phyloP scores from a whole-genome alignment of 169 alveolate genomes.

The Eimeria praecox region DNA sequence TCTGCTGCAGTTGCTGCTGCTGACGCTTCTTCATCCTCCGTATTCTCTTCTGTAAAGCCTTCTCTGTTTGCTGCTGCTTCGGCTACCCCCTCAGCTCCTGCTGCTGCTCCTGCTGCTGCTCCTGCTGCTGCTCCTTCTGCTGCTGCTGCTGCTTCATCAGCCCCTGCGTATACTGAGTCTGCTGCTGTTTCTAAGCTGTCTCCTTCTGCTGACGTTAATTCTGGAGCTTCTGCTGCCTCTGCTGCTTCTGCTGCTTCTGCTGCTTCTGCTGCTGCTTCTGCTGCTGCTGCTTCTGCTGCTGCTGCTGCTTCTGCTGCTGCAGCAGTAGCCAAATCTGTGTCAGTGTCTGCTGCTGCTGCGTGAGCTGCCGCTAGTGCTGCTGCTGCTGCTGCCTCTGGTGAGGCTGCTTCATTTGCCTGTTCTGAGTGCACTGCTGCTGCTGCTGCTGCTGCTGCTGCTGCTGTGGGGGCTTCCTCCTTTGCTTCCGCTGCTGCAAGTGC shows the following conservation, averaged over 20 bases:
- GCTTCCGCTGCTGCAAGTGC: background rate
- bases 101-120: slow-evolving; percentile 11
- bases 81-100: background rate
- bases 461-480: background rate
- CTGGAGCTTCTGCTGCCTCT: background rate
- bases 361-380: slow-evolving; percentile 20
- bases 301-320: background rate
- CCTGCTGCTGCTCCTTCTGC: background rate
- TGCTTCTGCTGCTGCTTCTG: too few species aligned
- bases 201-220: background rate
- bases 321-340: background rate
- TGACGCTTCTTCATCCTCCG: background rate
- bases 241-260: background rate
- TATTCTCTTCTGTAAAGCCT: background rate
- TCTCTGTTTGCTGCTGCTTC: background rate
- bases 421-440: background rate
- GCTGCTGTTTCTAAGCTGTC: background rate
- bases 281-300: background rate
- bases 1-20: background rate
- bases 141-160: background rate
- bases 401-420: background rate
- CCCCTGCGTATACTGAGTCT: background rate
- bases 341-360: background rate
- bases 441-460: slow-evolving; percentile 6
- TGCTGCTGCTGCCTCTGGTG: background rate